Evolutionary conservation across 2,329 filamentous ascomycete genomes (phyloP), one percentile per base, ranked within the genome.

Genomic region (Domatiomyces globalis): DNA sequence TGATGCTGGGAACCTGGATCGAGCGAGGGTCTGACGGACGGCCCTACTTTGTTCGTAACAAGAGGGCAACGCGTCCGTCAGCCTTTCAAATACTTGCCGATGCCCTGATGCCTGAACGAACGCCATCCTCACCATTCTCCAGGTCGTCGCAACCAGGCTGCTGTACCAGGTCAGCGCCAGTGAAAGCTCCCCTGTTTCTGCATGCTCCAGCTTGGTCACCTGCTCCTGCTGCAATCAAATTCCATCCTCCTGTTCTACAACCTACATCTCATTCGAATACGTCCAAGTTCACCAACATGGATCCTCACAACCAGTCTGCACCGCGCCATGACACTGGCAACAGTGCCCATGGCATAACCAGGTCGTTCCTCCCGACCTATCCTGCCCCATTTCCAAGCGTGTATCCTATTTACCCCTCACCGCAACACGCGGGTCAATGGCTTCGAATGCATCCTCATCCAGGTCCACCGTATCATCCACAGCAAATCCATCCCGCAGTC

Each of bases 21-120:
- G 56, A 60, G 47, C 52, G 54, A 15, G 56, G 54, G 27, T 42
- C 50, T 43, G 51, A 57, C 27, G 57, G 57, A 12, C 58, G 50
- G 48, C 47, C 52, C 12, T 60, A 54, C 48, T 59, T 51, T 43
- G 58, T 60, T 39, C 52, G 56, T 43, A 49, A 39, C 33, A 39
- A 47, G 42, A 58, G 59, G 48, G 48, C 51, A 22, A 49, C 53
- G 22, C 42, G 19, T 25, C 48, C 45, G 18, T 56, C 51, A n/a
- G 25, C 44, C 17, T 27, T 44, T 12, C 27, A 48, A 27, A n/a
- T 45, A 17, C 36, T 58, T 25, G 19, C 44, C 29, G 29, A 51
- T 44, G 42, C 46, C 18, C 39, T 58, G 50, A 45, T 54, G 43
- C 51, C 51, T 29, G 33, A 15, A 10, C 47, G 45, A 51, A 49